Evolutionary conservation across 2,329 filamentous ascomycete species (phyloP), one percentile per base, ranked within the genome.

Genomic region (Hortaea sp.): DNA sequence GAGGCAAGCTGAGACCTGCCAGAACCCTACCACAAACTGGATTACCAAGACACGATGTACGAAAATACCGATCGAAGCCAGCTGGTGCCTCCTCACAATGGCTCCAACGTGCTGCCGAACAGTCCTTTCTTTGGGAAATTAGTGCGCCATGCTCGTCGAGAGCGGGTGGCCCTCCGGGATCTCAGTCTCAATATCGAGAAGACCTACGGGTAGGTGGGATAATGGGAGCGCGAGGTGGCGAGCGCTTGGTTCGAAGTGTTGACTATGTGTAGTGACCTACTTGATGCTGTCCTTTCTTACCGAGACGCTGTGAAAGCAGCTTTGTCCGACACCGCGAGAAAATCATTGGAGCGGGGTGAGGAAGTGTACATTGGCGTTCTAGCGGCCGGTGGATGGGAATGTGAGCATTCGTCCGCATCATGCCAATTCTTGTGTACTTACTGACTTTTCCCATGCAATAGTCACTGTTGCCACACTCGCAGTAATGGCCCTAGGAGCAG

Each of bases 301-400:
- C 67, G 70, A 7, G 56, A 66, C 40, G 57, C 58, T 6, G 52
- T 73, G 10, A 50, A 58, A 44, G 53, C 59, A 28, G 54, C 49
- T 5, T 52, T 70, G 4, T 53, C 58, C 42, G 38, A 54, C 6
- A 47, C 45, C 12, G 64, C 57, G 5, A 53, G 55, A 38, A 49
- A 54, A 31, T 57, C 60, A 12, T 53, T 68, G 29, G 51, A 61
- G 5, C 55, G 53, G 7, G 55, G 63, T 45, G 58, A 66, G 41
- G 68, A 68, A 44, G 64, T 70, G 9, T 73, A 68, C 50, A 65
- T 74, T 41, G 67, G 66, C 28, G 60, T 74, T 4, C 57, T 74
- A 29, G 70, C 69, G 7, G 61, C 68, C 2, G 69, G 69, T 5
- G 66, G 71, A 4, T 73, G 73, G 52, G 70, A 73, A 46, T 74